These are phyloP conservation scores for Lanmaoa rubissima DNA, from an alignment of 768 basidiomycete species.

Conservation along the genomic window DNA sequence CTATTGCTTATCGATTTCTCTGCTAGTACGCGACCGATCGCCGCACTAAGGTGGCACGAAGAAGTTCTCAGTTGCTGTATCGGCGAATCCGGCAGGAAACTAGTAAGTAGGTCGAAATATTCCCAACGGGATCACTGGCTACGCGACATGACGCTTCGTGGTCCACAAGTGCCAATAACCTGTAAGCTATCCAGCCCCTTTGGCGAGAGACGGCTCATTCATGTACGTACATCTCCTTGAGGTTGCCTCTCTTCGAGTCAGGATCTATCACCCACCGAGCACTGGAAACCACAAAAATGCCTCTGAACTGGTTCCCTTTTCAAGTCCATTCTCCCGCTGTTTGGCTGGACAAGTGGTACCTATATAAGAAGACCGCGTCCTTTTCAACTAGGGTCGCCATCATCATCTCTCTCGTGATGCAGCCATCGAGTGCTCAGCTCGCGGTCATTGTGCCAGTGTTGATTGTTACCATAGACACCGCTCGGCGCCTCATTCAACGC, in stretches of 20 bases:
- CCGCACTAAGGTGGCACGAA: too few relatives aligned
- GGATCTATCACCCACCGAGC: not conserved
- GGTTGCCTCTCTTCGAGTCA: not conserved
- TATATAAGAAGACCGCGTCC: not conserved
- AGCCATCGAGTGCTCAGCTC: not conserved
- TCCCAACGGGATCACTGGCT: too few relatives aligned
- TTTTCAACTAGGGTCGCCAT: not conserved
- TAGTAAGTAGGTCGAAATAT: too few relatives aligned
- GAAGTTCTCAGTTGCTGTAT: not conserved
- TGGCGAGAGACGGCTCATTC: not conserved
- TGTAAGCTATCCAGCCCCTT: not conserved
- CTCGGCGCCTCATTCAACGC: not conserved
- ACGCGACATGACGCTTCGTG: too few relatives aligned
- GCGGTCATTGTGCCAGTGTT: not conserved
- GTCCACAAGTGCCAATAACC: not conserved
- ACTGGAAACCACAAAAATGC: not conserved
- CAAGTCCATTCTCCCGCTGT: not conserved
- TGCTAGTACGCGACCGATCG: not conserved
- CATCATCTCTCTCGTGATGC: not conserved
- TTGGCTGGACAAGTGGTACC: too few relatives aligned
- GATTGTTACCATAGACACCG: not conserved
- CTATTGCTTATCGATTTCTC: not conserved
- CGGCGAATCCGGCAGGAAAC: not conserved
- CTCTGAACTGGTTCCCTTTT: not conserved
- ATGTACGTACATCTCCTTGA: not conserved